Conservation (phyloP, 345 rosid species). For the Eutrema heterophyllum region DNA sequence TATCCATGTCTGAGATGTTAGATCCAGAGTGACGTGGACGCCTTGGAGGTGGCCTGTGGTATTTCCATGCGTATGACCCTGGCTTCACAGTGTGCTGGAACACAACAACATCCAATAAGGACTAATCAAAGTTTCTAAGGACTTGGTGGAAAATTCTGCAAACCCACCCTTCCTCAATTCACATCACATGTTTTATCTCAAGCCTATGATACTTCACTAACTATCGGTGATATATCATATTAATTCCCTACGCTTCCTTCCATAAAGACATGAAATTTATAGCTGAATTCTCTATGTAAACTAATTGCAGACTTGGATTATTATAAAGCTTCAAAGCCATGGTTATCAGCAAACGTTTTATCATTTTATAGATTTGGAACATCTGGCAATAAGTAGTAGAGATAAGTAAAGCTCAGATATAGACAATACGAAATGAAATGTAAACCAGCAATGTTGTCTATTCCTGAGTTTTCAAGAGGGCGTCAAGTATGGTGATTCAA, state of each 20-base stretch:
- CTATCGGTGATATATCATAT: not conserved
- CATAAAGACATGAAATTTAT: not conserved
- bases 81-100: constrained; percentile 73
- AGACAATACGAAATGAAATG: not conserved
- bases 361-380: not conserved
- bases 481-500: not conserved
- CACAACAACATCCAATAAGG: constrained; percentile 47
- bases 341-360: not conserved
- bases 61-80: constrained; percentile 76
- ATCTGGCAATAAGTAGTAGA: constrained; percentile 1
- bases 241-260: not conserved
- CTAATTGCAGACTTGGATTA: not conserved
- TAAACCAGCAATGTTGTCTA: not conserved
- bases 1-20: constrained; percentile 40
- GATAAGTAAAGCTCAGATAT: not conserved
- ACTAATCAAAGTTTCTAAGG: constrained; percentile 39
- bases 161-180: constrained; percentile 16
- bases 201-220: constrained; percentile 9
- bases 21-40: constrained; percentile 35
- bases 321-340: not conserved
- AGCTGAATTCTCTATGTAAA: not conserved
- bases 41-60: constrained; percentile 65
- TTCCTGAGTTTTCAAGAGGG: not conserved
- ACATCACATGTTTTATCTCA: not conserved
- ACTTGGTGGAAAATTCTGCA: constrained; percentile 9